Evolutionary conservation across 1,284 basidiomycete genomes (phyloP), one percentile per base, ranked within the genome.

Genomic region (Irpex rosettiformis): DNA sequence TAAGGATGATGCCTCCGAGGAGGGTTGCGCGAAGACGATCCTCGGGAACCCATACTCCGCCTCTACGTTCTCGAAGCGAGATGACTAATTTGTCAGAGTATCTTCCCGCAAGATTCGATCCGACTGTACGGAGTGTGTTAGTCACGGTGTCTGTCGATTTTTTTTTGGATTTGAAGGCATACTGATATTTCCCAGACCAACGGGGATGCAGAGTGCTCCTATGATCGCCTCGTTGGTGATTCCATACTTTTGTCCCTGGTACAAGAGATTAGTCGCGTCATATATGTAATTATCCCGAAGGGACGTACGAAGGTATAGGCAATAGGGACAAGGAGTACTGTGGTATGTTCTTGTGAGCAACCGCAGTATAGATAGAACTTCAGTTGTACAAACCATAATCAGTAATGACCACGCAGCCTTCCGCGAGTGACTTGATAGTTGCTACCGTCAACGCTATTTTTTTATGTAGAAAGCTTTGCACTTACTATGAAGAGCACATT

Each of bases 151-250:
- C n/a, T n/a, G n/a, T n/a, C n/a, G n/a, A n/a, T n/a, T n/a, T n/a
- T n/a, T n/a, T n/a, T n/a, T n/a, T n/a, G n/a, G n/a, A n/a, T n/a
- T 6, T 18, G 43, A 18, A 16, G 16, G 67, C 77, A 18, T 57
- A 84, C 82, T 66, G 52, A 86, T 75, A 64, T 87, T 89, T 0
- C 88, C 88, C 2, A 82, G 30, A 1, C 88, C 86, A 4, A 71
- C 75, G 0, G 83, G 80, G 16, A 88, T 72, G 70, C 85, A 88
- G 59, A 85, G 77, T 1, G 77, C 75, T 3, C 88, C 87, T 13
- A 87, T 73, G 25, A 86, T 54, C 0, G 81, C 84, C 55, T 81
- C 77, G 66, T 85, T 86, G 5, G 69, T 68, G 56, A 91, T 85
- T 55, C 77, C 71, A 67, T 88, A 90, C 21, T 77, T 75, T 1